Conservation (phyloP, 1,139 yeast species). For the Pichia inconspicua region DNA sequence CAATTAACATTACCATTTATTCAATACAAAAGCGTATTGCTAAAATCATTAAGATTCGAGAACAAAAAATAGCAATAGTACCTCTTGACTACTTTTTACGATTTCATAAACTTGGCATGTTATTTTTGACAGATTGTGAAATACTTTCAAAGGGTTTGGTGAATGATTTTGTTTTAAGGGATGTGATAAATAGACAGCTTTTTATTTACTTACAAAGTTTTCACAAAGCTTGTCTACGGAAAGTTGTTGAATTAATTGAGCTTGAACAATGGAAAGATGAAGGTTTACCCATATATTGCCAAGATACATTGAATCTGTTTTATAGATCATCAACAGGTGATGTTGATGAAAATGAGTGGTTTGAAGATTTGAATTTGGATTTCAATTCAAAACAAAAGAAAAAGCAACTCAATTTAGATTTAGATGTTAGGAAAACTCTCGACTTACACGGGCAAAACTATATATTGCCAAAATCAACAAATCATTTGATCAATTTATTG, state of each 20-base stretch:
- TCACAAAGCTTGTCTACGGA: slow-evolving; percentile 44
- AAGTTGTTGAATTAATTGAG: slow-evolving; percentile 46
- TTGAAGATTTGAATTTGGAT: slow-evolving; percentile 6
- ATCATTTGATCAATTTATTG: slow-evolving; percentile 32
- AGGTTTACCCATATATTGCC: slow-evolving; percentile 42
- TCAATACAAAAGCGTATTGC: slow-evolving; percentile 71
- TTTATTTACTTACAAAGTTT: slow-evolving; percentile 50
- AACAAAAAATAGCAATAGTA: slow-evolving; percentile 58
- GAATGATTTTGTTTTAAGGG: slow-evolving; percentile 53
- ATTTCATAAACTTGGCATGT: slow-evolving; percentile 57
- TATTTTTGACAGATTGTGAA: slow-evolving; percentile 80
- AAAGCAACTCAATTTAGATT: background rate
- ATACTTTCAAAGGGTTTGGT: slow-evolving; percentile 63
- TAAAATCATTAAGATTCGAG: slow-evolving; percentile 69
- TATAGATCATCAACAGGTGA: slow-evolving; percentile 35
- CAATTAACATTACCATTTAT: slow-evolving; percentile 60
- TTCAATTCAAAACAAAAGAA: background rate
- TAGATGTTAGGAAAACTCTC: slow-evolving; percentile 29
- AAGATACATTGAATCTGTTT: slow-evolving; percentile 47
- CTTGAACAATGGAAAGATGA: slow-evolving; percentile 77
- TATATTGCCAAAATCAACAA: slow-evolving; percentile 38
- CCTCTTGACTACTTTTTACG: slow-evolving; percentile 50
- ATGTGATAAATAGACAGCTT: slow-evolving; percentile 60
- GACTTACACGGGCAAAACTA: slow-evolving; percentile 30
- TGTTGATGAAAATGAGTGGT: slow-evolving; percentile 12